phyloP scores from a whole-genome alignment of 768 basidiomycete species.

The Boletellus emodensis region DNA sequence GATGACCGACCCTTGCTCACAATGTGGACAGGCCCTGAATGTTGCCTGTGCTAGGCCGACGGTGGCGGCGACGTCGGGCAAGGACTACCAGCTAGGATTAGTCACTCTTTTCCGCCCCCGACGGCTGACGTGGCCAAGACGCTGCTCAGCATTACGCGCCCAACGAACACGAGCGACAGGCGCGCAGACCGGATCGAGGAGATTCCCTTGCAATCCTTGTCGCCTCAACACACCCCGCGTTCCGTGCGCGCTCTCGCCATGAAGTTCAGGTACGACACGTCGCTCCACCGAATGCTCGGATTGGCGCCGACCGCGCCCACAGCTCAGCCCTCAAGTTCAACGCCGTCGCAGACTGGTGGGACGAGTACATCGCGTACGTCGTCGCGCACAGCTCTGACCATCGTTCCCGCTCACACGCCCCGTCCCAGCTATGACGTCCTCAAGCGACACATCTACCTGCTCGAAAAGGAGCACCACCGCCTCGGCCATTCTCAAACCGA shows the following conservation, averaged over 20 bases:
- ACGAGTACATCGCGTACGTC: constrained; percentile 82
- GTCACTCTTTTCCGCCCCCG: neutral
- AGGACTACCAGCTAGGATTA: too few species aligned
- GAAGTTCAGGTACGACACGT: constrained; percentile 33
- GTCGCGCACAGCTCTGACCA: neutral
- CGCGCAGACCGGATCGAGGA: constrained; percentile 16
- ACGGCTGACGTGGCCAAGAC: neutral
- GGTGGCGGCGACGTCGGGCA: too few species aligned
- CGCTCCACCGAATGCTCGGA: too few species aligned
- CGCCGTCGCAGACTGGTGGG: constrained; percentile 89
- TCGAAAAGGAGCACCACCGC: constrained; percentile 71
- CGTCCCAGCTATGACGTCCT: constrained; percentile 70
- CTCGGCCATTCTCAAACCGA: constrained; percentile 44
- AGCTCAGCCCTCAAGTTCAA: constrained; percentile 90
- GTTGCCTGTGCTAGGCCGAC: too few species aligned
- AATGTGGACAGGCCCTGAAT: too few species aligned
- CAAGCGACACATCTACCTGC: constrained; percentile 81
- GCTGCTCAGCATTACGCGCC: constrained; percentile 8
- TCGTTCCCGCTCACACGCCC: neutral
- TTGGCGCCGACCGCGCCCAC: neutral
- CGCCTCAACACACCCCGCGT: neutral
- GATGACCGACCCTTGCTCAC: too few species aligned
- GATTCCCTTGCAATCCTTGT: constrained; percentile 22
- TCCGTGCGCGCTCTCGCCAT: constrained; percentile 22
- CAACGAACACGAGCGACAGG: neutral